Evolutionary conservation across 176 grass and related monocot genomes (phyloP).

Genomic region (Metroxylon sagu): DNA sequence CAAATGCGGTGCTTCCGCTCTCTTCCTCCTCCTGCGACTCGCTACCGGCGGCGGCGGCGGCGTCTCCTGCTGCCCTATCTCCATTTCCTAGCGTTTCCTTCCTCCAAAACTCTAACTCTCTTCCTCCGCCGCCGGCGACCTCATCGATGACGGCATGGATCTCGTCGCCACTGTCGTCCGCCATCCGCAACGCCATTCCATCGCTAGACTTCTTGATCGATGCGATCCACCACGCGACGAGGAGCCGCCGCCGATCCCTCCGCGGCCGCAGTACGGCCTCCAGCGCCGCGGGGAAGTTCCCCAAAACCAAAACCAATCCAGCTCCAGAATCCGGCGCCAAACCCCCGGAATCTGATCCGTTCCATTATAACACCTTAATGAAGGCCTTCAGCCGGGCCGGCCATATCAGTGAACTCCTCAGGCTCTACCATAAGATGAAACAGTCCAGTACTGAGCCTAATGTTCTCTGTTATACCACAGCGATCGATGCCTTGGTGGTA

Average conservation of each 20-base stretch:
- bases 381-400: constrained; percentile 37
- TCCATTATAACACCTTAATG: constrained; percentile 73
- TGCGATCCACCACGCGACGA: constrained; percentile 2
- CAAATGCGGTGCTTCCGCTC: too few species aligned
- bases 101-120: too few species aligned
- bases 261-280: constrained; percentile 27
- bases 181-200: background rate
- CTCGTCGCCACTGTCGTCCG: background rate
- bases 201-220: constrained; percentile 9
- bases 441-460: constrained; percentile 32
- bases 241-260: background rate
- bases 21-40: too few species aligned
- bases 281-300: background rate
- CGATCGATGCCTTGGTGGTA: constrained; percentile 55
- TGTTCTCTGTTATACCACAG: constrained; percentile 49
- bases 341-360: constrained; percentile 8
- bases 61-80: too few species aligned
- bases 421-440: constrained; percentile 45
- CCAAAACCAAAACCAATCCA: background rate
- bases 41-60: too few species aligned
- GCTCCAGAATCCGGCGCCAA: background rate
- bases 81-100: too few species aligned
- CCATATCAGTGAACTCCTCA: constrained; percentile 45
- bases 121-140: too few species aligned
- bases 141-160: background rate